Base-by-base conservation (phyloP, 305 asterid genomes). In the Rubia tinctorum region DNA sequence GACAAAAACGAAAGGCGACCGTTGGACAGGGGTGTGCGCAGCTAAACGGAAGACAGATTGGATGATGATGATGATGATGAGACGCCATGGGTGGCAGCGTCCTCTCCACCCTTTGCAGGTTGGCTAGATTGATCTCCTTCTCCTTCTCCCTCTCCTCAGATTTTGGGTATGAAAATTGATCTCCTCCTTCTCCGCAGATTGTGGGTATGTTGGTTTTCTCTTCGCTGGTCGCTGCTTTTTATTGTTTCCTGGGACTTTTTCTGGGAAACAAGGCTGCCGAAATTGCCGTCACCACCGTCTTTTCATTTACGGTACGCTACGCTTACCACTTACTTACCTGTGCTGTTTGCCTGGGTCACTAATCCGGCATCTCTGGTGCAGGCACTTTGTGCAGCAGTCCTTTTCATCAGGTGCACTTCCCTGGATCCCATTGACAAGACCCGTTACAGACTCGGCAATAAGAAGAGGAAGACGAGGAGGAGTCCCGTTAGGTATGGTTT, bases 61-160 rank as follows among this genome's bases (percentile, higher is more conserved):
- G 30, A 58, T 22, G 63, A 10, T 61, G 40, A 60, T 11, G 68
- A 59, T 6, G 42, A 75, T 45, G 44, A 60, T 25, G 64, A 75
- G 98, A 78, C 96, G 91, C 87, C 97, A 94, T 85, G 98, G 98
- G 20, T 94, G 98, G 98, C 96, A 94, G 76, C 96, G 90, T 70
- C 98, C 98, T 79, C 89, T 94, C 76, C 96, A 94, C 78, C 90
- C 91, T 70, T 74, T 94, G 44, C 98, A 91, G 98, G 98, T 91
- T 22, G 7, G 18, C 8, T 49, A 49, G 4, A 4, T 49, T 49
- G 58, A 15, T 49, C 6, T 49, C 14, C 17, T 14, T 49, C n/a
- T n/a, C n/a, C 5, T 20, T 20, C 2, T 7, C 4, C 14, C 20
- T 9, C 12, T 22, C 6, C 8, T 60, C 30, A 18, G 13, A 3